Conservation (phyloP, 2,329 filamentous ascomycete species). For the Botrytis porri region DNA sequence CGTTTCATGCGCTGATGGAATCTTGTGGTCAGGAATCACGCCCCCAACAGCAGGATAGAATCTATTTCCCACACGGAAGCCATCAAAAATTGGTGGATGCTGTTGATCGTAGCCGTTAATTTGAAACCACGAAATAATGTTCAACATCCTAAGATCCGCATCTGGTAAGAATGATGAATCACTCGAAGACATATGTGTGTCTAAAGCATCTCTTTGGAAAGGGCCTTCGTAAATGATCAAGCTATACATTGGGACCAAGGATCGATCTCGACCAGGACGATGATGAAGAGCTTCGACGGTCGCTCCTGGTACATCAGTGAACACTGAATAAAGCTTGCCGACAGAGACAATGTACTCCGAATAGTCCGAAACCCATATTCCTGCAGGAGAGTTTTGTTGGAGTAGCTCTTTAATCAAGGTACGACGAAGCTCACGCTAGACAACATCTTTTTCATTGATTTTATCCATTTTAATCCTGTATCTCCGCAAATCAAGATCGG, state of each 20-base stretch:
- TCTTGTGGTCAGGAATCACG: background rate
- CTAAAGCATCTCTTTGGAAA: background rate
- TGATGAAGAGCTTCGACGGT: background rate
- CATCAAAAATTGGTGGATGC: background rate
- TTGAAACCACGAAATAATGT: conserved; percentile 22
- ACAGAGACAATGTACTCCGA: conserved; percentile 14
- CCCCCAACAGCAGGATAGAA: conserved; percentile 17
- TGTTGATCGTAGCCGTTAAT: conserved; percentile 9
- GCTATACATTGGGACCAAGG: background rate
- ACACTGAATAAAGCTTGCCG: background rate
- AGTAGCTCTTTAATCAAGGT: background rate
- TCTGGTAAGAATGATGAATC: background rate
- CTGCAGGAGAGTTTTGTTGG: background rate
- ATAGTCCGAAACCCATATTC: conserved; percentile 17
- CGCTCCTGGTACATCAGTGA: background rate
- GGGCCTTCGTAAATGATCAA: background rate
- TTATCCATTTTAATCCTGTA: background rate
- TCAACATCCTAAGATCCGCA: conserved; percentile 16
- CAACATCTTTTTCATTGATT: background rate
- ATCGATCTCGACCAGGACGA: background rate
- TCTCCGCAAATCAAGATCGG: background rate
- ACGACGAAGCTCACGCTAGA: background rate
- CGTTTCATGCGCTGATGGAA: fast-evolving
- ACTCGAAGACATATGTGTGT: background rate
- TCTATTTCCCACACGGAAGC: conserved; percentile 19